Evolutionary conservation across 768 basidiomycete genomes (phyloP).

Genomic region (Hirschioporus abietinus): DNA sequence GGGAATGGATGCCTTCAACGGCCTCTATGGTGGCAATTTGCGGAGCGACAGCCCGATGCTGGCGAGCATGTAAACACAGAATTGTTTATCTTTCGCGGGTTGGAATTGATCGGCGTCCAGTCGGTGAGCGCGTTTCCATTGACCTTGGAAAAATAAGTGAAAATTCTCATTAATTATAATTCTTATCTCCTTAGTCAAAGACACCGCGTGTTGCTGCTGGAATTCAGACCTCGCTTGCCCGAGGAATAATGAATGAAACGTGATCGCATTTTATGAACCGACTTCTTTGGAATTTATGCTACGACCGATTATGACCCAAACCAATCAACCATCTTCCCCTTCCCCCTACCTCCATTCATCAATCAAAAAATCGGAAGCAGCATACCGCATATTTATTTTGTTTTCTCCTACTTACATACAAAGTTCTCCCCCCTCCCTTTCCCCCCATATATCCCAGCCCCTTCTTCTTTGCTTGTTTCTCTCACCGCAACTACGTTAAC

Average conservation of each 20-base stretch:
- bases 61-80: conserved; percentile 1
- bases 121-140: not conserved
- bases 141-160: not conserved
- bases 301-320: not conserved
- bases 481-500: not conserved
- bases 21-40: not conserved
- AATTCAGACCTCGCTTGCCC: not conserved
- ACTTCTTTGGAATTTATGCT: not conserved
- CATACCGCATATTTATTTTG: not conserved
- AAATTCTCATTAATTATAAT: not conserved
- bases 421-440: too few relatives aligned
- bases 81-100: too few relatives aligned
- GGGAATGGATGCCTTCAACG: conserved; percentile 1
- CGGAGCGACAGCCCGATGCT: conserved; percentile 5
- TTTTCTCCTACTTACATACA: not conserved
- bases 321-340: not conserved
- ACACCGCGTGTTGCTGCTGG: not conserved
- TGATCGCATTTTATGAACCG: not conserved
- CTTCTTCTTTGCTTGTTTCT: not conserved
- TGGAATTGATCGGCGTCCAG: not conserved
- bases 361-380: not conserved
- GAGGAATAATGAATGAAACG: not conserved
- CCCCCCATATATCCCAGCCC: not conserved
- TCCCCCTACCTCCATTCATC: not conserved
- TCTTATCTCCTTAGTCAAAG: not conserved